Conservation (phyloP, 768 basidiomycete genomes). For the Macrolepiota dolichaula region DNA sequence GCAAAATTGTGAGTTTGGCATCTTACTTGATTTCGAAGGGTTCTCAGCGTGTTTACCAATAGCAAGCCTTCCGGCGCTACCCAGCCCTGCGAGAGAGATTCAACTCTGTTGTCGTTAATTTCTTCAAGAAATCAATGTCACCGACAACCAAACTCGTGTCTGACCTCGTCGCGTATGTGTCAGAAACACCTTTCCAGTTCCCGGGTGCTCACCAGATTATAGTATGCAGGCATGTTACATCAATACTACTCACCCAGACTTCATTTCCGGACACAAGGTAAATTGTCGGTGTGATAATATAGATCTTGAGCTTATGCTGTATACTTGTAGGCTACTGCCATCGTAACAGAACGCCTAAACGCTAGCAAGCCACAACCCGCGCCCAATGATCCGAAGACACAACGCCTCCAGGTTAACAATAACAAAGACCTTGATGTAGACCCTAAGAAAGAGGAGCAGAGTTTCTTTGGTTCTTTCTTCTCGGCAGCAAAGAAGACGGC, state of each 20-base stretch:
- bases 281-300: conserved; percentile 7
- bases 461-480: conserved; percentile 97
- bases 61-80: conserved; percentile 96
- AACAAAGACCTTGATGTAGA: conserved; percentile 94
- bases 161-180: conserved; percentile 85
- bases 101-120: conserved; percentile 93
- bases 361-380: conserved; percentile 70
- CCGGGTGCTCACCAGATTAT: conserved; percentile 1
- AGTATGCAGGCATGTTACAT: conserved; percentile 99
- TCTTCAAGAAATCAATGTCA: conserved; percentile 91
- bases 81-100: conserved; percentile 96
- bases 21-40: background rate
- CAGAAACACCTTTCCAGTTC: background rate
- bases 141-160: conserved; percentile 94
- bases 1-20: conserved; percentile 68
- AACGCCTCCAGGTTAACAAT: conserved; percentile 75
- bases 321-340: conserved; percentile 69
- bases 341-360: conserved; percentile 80
- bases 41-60: conserved; percentile 11
- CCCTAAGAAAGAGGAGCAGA: conserved; percentile 79
- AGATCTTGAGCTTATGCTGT: conserved; percentile 1
- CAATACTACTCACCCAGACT: conserved; percentile 99
- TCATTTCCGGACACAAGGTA: conserved; percentile 92
- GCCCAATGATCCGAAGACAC: conserved; percentile 62
- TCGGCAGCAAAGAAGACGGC: conserved; percentile 43